A percentile compares a stretch with the other conserved stretches of the same genome.
phyloP scores from a whole-genome alignment of 768 basidiomycete species.

The Cytidiella melzeri region DNA sequence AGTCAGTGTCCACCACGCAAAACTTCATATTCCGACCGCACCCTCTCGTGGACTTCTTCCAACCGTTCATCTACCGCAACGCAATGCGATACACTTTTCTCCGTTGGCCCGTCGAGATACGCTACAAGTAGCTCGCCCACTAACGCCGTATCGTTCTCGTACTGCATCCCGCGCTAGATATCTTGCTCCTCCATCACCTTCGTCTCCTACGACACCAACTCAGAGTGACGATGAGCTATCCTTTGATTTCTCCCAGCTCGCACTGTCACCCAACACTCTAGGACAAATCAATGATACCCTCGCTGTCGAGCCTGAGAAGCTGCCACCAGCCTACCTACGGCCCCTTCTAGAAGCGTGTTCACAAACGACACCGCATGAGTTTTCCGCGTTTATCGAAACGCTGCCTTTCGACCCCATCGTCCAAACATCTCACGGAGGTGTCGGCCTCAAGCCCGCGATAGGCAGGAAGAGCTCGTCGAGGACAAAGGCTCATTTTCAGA shows the following conservation, averaged over 20 bases:
- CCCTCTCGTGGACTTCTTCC: not conserved
- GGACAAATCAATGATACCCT: conserved; percentile 6
- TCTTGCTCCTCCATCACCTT: conserved; percentile 37
- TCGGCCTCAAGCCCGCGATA: conserved; percentile 12
- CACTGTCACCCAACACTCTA: conserved; percentile 24
- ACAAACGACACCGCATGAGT: conserved; percentile 66
- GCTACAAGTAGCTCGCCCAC: conserved; percentile 54
- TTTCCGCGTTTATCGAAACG: conserved; percentile 76
- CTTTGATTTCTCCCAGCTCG: conserved; percentile 41
- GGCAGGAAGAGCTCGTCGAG: conserved; percentile 14
- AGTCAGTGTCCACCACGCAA: not conserved
- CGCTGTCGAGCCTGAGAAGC: conserved; percentile 14
- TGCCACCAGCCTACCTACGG: conserved; percentile 43
- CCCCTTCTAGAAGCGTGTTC: conserved; percentile 68
- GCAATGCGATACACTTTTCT: not conserved
- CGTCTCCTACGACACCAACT: conserved; percentile 51
- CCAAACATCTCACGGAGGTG: conserved; percentile 26
- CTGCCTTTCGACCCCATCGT: conserved; percentile 73
- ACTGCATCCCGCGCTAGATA: conserved; percentile 29
- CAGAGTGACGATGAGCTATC: conserved; percentile 46
- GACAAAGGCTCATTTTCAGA: conserved; percentile 42
- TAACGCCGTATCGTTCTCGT: conserved; percentile 59
- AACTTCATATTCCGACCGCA: conserved; percentile 30
- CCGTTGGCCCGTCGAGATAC: not conserved
- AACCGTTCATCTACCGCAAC: too few relatives aligned